Base-by-base conservation (phyloP, 768 basidiomycete genomes). In the Lactifluus rugatus region DNA sequence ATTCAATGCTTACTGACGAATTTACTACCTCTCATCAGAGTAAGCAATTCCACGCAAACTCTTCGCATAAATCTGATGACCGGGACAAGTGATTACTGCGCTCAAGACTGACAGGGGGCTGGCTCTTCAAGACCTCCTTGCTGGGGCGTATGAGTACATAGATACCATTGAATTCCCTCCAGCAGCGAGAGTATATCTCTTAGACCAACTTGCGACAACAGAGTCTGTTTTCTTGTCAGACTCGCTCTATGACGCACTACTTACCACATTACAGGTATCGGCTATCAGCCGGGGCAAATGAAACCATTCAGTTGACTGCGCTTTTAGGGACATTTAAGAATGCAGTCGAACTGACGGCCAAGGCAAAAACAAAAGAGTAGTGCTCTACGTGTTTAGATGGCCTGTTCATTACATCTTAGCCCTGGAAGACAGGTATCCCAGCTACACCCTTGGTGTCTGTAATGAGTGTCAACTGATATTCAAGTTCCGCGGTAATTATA, bases 1-100 rank as follows among this genome's bases (percentile, higher is more conserved):
- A 90, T 62, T 90, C 89, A 9, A 98, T 99, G 96, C 81, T 98
- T 67, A 81, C 86, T 4, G 93, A 97, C 65, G 93, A 96, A 66
- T 98, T 98, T 64, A 93, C 92, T 1, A 93, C 88, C 0, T 84
- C 88, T 17, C 93, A 93, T 69, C 81, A 84, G 66, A 82, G 90
- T 90, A 62, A 41, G 81, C 39, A 10, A 41, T 28, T 45, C 42
- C 21, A n/a, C 5, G 45, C 23, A 36, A 25, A n/a, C 10, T 46
- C 48, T 23, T 26, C 19, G 19, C 32, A 26, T 54, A 28, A 48
- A 49, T 34, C 47, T 5, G 25, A 50, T 16, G 17, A 31, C 21
- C 11, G 26, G 19, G n/a, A 5, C 25, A 63, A 97, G 95, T 89
- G 81, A 91, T 97, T 48, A 83, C 81, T 5, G 77, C 82, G 2